Conservation (phyloP, 805 yeast genomes). For the Scheffersomyces ergatensis region DNA sequence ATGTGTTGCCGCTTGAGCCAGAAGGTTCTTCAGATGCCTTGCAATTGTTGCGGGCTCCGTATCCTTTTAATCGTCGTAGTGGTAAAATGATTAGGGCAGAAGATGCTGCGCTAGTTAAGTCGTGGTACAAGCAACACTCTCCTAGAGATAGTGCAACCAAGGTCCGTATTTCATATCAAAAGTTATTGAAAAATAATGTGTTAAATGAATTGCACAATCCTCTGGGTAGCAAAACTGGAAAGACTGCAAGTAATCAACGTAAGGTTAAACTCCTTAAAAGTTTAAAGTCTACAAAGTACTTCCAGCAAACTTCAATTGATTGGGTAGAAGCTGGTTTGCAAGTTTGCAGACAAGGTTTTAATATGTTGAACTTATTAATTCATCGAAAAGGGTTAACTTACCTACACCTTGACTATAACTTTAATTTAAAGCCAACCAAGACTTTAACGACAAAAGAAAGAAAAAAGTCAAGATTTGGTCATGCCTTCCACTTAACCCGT, state of each 20-base stretch:
- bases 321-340: slow-evolving; percentile 99
- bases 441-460: slow-evolving; percentile 95
- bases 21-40: slow-evolving; percentile 53
- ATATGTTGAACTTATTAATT: slow-evolving; percentile 84
- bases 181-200: slow-evolving; percentile 74
- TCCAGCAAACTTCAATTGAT: slow-evolving; percentile 88
- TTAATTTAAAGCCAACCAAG: slow-evolving; percentile 93
- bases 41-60: slow-evolving; percentile 75
- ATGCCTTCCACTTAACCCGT: slow-evolving; percentile 90
- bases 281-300: slow-evolving; percentile 77
- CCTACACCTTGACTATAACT: slow-evolving; percentile 91
- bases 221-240: slow-evolving; percentile 17
- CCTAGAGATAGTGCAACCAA: slow-evolving; percentile 64
- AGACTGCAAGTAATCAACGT: slow-evolving; percentile 38
- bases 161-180: slow-evolving; percentile 84
- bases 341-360: slow-evolving; percentile 88
- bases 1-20: slow-evolving; percentile 25
- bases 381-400: slow-evolving; percentile 91
- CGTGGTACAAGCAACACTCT: slow-evolving; percentile 76
- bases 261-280: slow-evolving; percentile 62
- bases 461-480: slow-evolving; percentile 92
- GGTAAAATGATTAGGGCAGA: slow-evolving; percentile 79
- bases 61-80: slow-evolving; percentile 75
- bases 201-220: slow-evolving; percentile 64
- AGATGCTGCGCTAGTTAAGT: slow-evolving; percentile 81